These are phyloP conservation scores for Metschnikowia cubensis DNA, from an alignment of 805 yeast genomes.

Conservation along the genomic window DNA sequence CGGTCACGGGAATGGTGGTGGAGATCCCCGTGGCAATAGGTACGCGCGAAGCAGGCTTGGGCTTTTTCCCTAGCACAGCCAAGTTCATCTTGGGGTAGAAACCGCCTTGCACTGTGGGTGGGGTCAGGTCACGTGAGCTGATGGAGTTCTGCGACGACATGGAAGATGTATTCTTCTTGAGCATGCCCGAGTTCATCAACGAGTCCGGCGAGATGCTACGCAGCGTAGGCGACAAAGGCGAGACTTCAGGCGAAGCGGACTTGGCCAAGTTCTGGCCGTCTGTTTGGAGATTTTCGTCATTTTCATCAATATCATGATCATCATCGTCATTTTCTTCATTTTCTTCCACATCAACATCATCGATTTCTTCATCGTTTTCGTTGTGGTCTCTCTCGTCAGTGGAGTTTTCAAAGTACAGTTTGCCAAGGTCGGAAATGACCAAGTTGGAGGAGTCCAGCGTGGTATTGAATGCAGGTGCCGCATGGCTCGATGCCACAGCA, in stretches of 20 bases:
- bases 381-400: neutral
- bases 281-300: neutral
- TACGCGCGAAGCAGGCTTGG: slow-evolving; percentile 39
- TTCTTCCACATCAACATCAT: neutral
- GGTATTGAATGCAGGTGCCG: slow-evolving; percentile 39
- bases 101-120: slow-evolving; percentile 14
- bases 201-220: slow-evolving; percentile 44
- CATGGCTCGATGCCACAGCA: slow-evolving; percentile 46
- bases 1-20: slow-evolving; percentile 76
- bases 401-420: neutral
- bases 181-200: slow-evolving; percentile 29
- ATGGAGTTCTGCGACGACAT: slow-evolving; percentile 13
- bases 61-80: slow-evolving; percentile 22
- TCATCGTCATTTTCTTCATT: neutral
- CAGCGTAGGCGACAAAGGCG: slow-evolving; percentile 28
- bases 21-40: slow-evolving; percentile 70
- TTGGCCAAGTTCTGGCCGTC: neutral
- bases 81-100: slow-evolving; percentile 5
- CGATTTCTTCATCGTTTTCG: neutral
- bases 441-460: slow-evolving; percentile 15
- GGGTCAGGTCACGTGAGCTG: slow-evolving; percentile 33
- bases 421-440: neutral
- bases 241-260: slow-evolving; percentile 11
- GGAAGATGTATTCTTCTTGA: slow-evolving; percentile 16
- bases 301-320: neutral